Percentiles rank a stretch among this genome's conserved stretches.
Evolutionary conservation across 1,284 basidiomycete species (phyloP).

Genomic region (Moniliophthora roreri): DNA sequence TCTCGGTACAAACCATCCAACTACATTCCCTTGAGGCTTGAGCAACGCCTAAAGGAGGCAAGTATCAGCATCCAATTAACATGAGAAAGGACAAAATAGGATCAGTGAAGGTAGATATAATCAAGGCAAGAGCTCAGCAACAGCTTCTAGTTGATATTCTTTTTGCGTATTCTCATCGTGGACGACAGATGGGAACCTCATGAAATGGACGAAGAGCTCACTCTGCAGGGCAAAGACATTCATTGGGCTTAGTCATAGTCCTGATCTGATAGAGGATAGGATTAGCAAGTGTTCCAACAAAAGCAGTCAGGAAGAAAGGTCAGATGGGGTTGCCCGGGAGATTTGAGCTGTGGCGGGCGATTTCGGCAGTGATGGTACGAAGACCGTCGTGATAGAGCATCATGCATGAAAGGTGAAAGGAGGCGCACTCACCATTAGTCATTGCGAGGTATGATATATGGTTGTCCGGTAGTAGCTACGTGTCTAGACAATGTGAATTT

Average conservation of each 20-base stretch:
- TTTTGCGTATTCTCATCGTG: conserved; percentile 39
- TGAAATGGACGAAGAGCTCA: neutral
- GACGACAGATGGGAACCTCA: conserved; percentile 6
- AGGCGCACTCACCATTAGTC: conserved; percentile 1
- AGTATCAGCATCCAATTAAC: neutral
- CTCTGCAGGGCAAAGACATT: conserved; percentile 3
- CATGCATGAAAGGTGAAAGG: conserved; percentile 28
- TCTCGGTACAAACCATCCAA: too few species aligned
- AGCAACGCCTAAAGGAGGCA: neutral
- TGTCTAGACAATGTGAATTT: too few species aligned
- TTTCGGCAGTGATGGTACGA: conserved; percentile 81
- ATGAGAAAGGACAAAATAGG: conserved; percentile 5
- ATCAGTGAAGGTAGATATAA: conserved; percentile 37
- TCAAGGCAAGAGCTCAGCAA: conserved; percentile 73
- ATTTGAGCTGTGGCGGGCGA: conserved; percentile 86
- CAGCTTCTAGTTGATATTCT: conserved; percentile 83
- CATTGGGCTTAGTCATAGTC: neutral
- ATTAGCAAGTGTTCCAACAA: neutral
- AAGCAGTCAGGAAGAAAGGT: conserved; percentile 25
- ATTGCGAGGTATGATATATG: neutral
- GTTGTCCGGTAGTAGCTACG: neutral
- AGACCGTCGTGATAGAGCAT: conserved; percentile 85
- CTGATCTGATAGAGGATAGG: neutral
- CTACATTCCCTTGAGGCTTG: too few species aligned
- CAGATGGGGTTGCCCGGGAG: conserved; percentile 76